Conservation (phyloP, 2,329 filamentous ascomycete species). For the Epichloe sibirici region DNA sequence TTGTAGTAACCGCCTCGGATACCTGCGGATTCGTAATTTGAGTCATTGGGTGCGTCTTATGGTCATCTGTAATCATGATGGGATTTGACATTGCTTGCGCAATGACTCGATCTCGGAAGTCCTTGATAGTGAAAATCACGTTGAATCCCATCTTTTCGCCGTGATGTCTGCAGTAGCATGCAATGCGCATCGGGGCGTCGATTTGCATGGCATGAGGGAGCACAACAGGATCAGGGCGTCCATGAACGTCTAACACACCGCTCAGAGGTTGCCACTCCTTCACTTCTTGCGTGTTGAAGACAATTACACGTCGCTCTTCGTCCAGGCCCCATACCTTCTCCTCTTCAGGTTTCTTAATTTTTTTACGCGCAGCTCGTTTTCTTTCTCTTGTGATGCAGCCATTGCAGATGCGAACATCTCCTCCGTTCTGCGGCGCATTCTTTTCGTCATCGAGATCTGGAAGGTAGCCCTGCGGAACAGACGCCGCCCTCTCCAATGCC, state of each 20-base stretch:
- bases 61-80: constrained; percentile 96
- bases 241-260: constrained; percentile 32
- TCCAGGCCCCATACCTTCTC: constrained; percentile 77
- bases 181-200: constrained; percentile 85
- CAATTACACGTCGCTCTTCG: constrained; percentile 69
- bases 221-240: constrained; percentile 32
- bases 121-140: constrained; percentile 91
- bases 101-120: constrained; percentile 61
- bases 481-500: constrained; percentile 48
- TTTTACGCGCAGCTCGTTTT: constrained; percentile 85
- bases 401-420: constrained; percentile 82
- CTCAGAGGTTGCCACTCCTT: constrained; percentile 66
- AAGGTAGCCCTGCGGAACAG: constrained; percentile 25
- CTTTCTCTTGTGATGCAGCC: constrained; percentile 88
- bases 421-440: constrained; percentile 70
- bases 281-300: constrained; percentile 82
- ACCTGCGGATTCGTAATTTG: constrained; percentile 16
- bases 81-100: constrained; percentile 77
- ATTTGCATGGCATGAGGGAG: constrained; percentile 58
- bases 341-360: constrained; percentile 84
- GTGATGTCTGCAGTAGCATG: constrained; percentile 93
- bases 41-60: constrained; percentile 61
- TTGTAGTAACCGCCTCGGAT: constrained; percentile 16
- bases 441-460: constrained; percentile 43
- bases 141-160: constrained; percentile 84